Evolutionary conservation across 2,329 filamentous ascomycete species (phyloP).

Genomic region (Ceratocystis albifundus): DNA sequence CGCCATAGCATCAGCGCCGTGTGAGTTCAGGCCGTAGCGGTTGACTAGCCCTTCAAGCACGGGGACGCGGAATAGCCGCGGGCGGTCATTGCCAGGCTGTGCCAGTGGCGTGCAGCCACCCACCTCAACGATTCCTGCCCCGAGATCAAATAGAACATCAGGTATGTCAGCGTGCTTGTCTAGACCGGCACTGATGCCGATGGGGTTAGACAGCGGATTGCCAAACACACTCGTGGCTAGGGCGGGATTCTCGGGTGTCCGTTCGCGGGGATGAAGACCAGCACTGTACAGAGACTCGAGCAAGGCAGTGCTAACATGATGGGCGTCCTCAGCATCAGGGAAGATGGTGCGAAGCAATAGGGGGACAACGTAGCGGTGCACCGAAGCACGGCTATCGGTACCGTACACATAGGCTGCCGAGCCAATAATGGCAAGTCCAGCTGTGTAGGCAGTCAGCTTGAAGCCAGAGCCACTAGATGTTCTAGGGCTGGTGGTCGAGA

Average conservation of each 20-base stretch:
- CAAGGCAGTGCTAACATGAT: conserved; percentile 61
- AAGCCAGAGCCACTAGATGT: conserved; percentile 26
- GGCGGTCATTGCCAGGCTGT: conserved; percentile 76
- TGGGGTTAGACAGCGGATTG: conserved; percentile 65
- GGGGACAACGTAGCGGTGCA: conserved; percentile 57
- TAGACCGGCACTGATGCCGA: conserved; percentile 88
- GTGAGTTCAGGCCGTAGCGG: conserved; percentile 87
- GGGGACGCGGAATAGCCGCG: conserved; percentile 77
- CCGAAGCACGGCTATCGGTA: conserved; percentile 62
- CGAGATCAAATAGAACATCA: conserved; percentile 70
- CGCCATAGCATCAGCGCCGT: conserved; percentile 79
- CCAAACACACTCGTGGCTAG: conserved; percentile 54
- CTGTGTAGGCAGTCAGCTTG: conserved; percentile 34
- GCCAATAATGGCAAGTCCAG: conserved; percentile 34
- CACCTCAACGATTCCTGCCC: conserved; percentile 79
- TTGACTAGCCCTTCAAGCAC: conserved; percentile 84
- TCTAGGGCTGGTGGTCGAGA: conserved; percentile 29
- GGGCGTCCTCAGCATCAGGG: conserved; percentile 81
- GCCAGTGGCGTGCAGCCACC: conserved; percentile 81
- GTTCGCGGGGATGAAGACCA: conserved; percentile 71
- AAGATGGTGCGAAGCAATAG: conserved; percentile 54
- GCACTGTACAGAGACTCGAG: conserved; percentile 63
- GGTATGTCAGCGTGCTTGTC: conserved; percentile 91
- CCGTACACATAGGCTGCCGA: conserved; percentile 51
- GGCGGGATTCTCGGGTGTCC: conserved; percentile 38